These are phyloP conservation scores for Sonneratia caseolaris DNA, from an alignment of 345 rosid genomes.

Conservation along the genomic window DNA sequence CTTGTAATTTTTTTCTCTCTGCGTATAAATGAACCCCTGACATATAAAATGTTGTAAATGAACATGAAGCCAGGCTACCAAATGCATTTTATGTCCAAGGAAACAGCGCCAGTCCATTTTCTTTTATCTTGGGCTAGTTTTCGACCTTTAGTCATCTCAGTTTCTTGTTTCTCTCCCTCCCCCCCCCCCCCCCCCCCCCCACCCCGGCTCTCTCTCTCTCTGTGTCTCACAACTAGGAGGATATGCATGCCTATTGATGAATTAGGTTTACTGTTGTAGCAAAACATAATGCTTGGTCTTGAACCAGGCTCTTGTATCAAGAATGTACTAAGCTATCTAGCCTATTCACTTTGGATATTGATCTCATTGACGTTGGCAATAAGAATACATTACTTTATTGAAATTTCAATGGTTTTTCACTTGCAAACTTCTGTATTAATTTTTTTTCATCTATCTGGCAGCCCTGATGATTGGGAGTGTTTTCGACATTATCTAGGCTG, in stretches of 20 bases:
- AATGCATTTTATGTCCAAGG: no score
- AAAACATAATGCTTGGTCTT: background rate
- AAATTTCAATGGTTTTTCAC: background rate
- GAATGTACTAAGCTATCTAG: background rate
- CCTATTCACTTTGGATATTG: background rate
- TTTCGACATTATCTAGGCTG: constrained; percentile 87
- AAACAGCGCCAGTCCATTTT: no score
- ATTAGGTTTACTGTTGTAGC: background rate
- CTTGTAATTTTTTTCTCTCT: background rate
- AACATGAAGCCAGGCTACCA: background rate
- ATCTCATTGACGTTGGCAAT: background rate
- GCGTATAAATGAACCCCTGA: background rate
- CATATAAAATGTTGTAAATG: background rate
- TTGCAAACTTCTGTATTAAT: constrained; percentile 15
- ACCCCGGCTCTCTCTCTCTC: no score
- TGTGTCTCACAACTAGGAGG: background rate
- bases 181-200: no score
- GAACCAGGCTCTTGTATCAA: background rate
- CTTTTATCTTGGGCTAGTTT: background rate
- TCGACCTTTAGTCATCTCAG: background rate
- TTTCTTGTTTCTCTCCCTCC: background rate
- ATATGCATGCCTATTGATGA: background rate
- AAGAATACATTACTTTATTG: no score
- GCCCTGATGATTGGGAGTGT: constrained; percentile 99
- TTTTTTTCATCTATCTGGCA: constrained; percentile 33